Conservation (phyloP, 345 rosid genomes). For the Populus euphratica region DNA sequence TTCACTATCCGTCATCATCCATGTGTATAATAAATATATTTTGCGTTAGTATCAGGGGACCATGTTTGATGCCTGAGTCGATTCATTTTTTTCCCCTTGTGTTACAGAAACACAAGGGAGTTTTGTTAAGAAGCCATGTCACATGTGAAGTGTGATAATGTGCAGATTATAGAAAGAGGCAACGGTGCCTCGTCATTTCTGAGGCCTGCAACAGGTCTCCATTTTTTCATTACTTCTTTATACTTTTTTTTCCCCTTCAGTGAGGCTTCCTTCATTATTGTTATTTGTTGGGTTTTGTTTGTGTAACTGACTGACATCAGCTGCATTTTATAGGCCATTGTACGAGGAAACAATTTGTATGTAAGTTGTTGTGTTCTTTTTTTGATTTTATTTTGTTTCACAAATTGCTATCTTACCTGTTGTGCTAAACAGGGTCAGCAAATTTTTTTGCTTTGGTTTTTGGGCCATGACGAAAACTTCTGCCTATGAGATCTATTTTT, state of each 20-base stretch:
- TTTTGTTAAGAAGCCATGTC: constrained; percentile 38
- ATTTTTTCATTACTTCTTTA: not conserved
- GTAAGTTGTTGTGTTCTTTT: not conserved
- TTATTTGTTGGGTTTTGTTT: constrained; percentile 16
- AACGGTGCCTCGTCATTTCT: constrained; percentile 20
- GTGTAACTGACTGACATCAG: constrained; percentile 22
- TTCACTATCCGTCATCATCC: constrained; percentile 15
- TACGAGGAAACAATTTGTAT: constrained; percentile 17
- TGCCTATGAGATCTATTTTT: no score
- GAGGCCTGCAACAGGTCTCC: constrained; percentile 21
- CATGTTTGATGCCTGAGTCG: constrained; percentile 24
- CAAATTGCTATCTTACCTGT: not conserved
- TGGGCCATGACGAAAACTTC: no score
- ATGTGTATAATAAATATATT: constrained; percentile 33
- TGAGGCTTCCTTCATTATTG: not conserved
- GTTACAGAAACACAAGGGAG: constrained; percentile 43
- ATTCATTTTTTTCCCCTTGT: constrained; percentile 42
- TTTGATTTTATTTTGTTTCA: not conserved
- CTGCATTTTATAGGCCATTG: constrained; percentile 35
- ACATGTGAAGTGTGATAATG: constrained; percentile 31
- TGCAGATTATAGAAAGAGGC: constrained; percentile 23
- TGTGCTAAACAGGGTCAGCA: not conserved
- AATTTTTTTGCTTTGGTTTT: not conserved
- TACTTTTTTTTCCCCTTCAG: not conserved
- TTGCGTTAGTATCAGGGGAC: constrained; percentile 21